phyloP scores from a whole-genome alignment of 345 rosid species.

The Eucalyptus erythrocorys region DNA sequence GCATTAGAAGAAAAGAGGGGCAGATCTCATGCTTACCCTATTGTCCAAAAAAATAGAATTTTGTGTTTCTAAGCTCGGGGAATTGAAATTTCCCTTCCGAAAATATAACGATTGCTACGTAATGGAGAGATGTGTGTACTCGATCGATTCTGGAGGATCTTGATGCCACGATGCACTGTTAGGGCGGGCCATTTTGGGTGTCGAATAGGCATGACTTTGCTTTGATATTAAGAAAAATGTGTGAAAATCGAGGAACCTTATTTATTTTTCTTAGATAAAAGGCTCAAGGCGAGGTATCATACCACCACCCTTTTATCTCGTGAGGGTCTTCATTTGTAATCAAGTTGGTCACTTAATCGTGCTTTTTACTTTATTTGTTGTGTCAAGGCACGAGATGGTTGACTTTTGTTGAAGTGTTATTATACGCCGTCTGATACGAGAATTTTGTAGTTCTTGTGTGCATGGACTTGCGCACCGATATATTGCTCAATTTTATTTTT shows the following conservation, averaged over 20 bases:
- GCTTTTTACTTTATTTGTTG: background rate
- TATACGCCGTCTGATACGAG: background rate
- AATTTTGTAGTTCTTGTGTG: background rate
- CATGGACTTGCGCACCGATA: background rate
- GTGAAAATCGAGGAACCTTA: background rate
- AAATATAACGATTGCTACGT: background rate
- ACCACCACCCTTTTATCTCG: background rate
- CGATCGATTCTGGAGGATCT: background rate
- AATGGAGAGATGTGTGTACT: background rate
- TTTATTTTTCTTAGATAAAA: background rate
- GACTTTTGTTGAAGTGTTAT: background rate
- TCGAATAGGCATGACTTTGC: background rate
- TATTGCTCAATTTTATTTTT: background rate
- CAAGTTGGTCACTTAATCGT: background rate
- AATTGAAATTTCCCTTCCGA: background rate
- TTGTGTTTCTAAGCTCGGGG: background rate
- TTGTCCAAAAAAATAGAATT: background rate
- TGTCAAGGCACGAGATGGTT: background rate
- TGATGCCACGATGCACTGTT: background rate
- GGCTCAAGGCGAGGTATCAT: background rate
- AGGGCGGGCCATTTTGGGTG: background rate
- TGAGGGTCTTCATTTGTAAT: background rate
- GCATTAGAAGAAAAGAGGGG: background rate
- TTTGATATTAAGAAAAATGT: background rate
- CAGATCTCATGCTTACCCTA: background rate